Evolutionary conservation across 495 filamentous ascomycete genomes (phyloP), one percentile per base, ranked within the genome.

Genomic region (Patellaria atrata): DNA sequence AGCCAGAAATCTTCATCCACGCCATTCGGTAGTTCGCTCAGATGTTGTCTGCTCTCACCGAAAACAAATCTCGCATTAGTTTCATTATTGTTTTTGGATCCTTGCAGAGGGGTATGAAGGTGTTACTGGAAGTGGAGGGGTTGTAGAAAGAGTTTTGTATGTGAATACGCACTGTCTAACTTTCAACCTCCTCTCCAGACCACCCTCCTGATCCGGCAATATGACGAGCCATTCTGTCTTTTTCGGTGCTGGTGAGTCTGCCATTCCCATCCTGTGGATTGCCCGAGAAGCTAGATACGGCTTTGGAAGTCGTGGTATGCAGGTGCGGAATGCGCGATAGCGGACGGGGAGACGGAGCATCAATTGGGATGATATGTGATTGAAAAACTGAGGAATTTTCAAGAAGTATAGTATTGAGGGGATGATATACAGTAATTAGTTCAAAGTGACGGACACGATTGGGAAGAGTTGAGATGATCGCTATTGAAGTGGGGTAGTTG

Each of bases 201-300:
- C 65, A 3, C 70, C 77, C 0, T 65, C 65, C 42, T 75, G 67
- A 57, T 96, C 87, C 11, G 84, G 86, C 11, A 87, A 44, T 35
- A 94, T 75, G 45, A 84, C 77, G 7, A 96, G 67, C 74, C 78
- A 96, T 57, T 96, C 85, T 9, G 8, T 31, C 9, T 31, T 31
- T 14, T 9, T 8, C 28, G 28, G 14, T 31, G 8, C 28, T 9
- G 23, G 23, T 26, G n/a, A n/a, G n/a, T n/a, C n/a, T n/a, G n/a
- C n/a, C n/a, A n/a, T n/a, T n/a, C n/a, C n/a, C n/a, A n/a, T n/a
- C n/a, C n/a, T n/a, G n/a, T n/a, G n/a, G n/a, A n/a, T n/a, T n/a
- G n/a, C n/a, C n/a, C n/a, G n/a, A n/a, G n/a, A n/a, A n/a, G n/a
- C n/a, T n/a, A n/a, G n/a, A n/a, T n/a, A n/a, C n/a, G n/a, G n/a